These are phyloP conservation scores for Austroboletus festivus DNA, from an alignment of 768 basidiomycete species.

Conservation along the genomic window DNA sequence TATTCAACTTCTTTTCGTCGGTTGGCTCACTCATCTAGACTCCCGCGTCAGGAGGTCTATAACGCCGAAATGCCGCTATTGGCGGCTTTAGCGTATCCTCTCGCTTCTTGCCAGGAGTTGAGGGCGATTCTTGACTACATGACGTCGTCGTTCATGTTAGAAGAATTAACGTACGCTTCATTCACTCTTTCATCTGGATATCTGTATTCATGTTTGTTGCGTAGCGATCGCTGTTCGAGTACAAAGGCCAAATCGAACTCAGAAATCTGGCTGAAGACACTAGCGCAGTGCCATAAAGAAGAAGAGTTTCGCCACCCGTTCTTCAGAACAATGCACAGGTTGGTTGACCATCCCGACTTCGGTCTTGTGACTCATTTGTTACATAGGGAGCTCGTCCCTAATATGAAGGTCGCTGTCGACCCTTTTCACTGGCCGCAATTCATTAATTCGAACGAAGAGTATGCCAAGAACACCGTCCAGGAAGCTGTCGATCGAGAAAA, in stretches of 20 bases:
- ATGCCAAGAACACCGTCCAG: conserved; percentile 20
- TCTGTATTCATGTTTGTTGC: neutral
- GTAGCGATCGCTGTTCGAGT: conserved; percentile 27
- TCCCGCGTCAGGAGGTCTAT: conserved; percentile 18
- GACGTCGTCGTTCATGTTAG: conserved; percentile 31
- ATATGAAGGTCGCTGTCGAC: conserved; percentile 21
- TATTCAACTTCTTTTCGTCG: neutral
- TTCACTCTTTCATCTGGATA: neutral
- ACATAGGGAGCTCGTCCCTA: conserved; percentile 22
- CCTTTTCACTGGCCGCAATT: conserved; percentile 31
- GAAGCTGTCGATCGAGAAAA: conserved; percentile 29
- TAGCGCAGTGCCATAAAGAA: conserved; percentile 15
- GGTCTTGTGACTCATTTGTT: neutral
- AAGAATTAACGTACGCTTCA: conserved; percentile 25
- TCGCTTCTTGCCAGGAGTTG: conserved; percentile 20
- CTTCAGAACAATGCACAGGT: conserved; percentile 25
- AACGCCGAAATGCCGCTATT: conserved; percentile 27
- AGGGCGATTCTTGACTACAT: conserved; percentile 27
- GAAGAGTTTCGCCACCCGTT: conserved; percentile 22
- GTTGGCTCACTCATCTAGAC: neutral
- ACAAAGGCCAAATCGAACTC: conserved; percentile 12
- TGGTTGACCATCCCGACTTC: neutral
- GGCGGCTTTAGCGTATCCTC: conserved; percentile 24
- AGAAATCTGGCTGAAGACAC: conserved; percentile 23
- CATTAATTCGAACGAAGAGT: conserved; percentile 17